These are phyloP conservation scores for Arthroderma sp. DNA, from an alignment of 2,329 filamentous ascomycete genomes.

Conservation along the genomic window DNA sequence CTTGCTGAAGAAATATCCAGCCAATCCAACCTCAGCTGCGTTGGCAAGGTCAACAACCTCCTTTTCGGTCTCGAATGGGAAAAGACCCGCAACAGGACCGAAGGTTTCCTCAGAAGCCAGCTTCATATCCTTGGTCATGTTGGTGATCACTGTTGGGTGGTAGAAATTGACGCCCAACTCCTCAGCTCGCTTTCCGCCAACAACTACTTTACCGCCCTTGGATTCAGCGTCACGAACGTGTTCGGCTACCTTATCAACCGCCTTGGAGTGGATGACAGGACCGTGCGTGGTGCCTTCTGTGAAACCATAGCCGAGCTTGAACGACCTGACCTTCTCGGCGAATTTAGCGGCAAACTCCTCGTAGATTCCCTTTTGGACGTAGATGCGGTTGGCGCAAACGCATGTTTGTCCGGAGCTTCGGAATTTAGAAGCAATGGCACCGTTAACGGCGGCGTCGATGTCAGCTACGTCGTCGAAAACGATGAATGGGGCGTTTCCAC, in stretches of 20 bases:
- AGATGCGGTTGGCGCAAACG: constrained; percentile 57
- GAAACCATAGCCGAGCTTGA: constrained; percentile 36
- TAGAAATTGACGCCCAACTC: constrained; percentile 78
- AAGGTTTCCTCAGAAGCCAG: constrained; percentile 86
- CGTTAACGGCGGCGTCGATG: constrained; percentile 67
- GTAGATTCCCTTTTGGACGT: constrained; percentile 39
- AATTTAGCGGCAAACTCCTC: constrained; percentile 44
- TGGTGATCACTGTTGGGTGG: constrained; percentile 75
- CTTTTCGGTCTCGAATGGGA: constrained; percentile 75
- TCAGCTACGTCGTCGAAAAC: constrained; percentile 86
- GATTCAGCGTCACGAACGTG: constrained; percentile 67
- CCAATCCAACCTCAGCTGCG: constrained; percentile 68
- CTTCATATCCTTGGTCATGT: constrained; percentile 75
- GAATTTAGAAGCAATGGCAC: constrained; percentile 81
- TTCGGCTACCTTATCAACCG: constrained; percentile 61
- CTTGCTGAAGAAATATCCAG: constrained; percentile 79
- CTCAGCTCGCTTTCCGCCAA: constrained; percentile 60
- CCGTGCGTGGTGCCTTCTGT: constrained; percentile 35
- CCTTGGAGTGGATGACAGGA: constrained; percentile 59
- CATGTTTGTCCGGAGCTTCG: constrained; percentile 91
- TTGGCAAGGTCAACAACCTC: constrained; percentile 83
- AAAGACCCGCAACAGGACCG: constrained; percentile 80
- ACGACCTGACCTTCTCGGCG: constrained; percentile 37
- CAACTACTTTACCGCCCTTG: constrained; percentile 62
- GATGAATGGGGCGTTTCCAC: constrained; percentile 91